These are phyloP conservation scores for Pyrenochaeta sp. DNA, from an alignment of 2,329 filamentous ascomycete species.

Conservation along the genomic window DNA sequence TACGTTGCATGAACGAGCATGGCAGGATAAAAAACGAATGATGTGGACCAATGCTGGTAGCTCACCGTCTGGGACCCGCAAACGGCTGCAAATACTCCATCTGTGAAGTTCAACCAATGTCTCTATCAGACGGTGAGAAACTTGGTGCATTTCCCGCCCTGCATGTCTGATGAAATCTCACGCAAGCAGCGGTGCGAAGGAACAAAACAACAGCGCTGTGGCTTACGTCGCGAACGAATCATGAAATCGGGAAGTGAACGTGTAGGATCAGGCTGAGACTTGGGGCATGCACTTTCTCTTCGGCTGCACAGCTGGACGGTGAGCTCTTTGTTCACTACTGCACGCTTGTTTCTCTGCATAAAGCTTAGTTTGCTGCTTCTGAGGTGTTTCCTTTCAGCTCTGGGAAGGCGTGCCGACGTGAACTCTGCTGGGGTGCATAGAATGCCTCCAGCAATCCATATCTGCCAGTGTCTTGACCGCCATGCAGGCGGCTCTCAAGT, in stretches of 20 bases:
- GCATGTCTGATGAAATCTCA: slow-evolving; percentile 7
- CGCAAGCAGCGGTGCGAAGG: slow-evolving; percentile 2
- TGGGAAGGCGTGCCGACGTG: slow-evolving; percentile 13
- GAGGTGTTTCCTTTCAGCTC: slow-evolving; percentile 6
- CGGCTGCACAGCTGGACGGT: slow-evolving; percentile 9
- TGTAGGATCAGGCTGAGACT: slow-evolving; percentile 13
- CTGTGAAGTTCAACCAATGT: not conserved
- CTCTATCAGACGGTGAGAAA: slow-evolving; percentile 40
- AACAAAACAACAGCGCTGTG: slow-evolving; percentile 2
- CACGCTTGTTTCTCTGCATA: slow-evolving; percentile 5
- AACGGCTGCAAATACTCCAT: slow-evolving; percentile 1
- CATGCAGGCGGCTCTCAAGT: not conserved
- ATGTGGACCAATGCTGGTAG: not conserved
- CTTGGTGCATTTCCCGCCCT: slow-evolving; percentile 6
- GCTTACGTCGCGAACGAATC: slow-evolving; percentile 14
- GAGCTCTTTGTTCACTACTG: slow-evolving; percentile 3
- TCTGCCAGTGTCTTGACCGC: slow-evolving; percentile 7
- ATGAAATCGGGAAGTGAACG: slow-evolving; percentile 10
- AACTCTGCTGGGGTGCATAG: not conserved
- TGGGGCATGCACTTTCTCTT: not conserved
- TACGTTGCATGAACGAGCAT: not conserved
- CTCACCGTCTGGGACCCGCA: slow-evolving; percentile 5
- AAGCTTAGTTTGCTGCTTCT: slow-evolving; percentile 11
- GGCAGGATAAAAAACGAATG: not conserved
- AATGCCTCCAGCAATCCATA: not conserved